Evolutionary conservation across 176 grass and related monocot genomes (phyloP).

Genomic region (Cenchrus fungigraminus): DNA sequence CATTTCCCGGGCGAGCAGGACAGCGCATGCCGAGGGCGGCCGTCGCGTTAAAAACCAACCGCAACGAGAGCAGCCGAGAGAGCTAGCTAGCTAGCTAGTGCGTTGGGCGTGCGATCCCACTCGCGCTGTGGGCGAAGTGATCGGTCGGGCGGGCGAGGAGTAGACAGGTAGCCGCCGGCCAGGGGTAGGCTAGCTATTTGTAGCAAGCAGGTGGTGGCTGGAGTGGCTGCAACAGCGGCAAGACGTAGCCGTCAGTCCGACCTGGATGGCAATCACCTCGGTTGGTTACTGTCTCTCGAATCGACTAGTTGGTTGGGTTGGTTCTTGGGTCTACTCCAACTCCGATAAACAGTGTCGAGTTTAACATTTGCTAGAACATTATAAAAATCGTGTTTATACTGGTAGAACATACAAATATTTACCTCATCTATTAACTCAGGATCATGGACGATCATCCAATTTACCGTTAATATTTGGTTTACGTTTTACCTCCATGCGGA

Average conservation of each 20-base stretch:
- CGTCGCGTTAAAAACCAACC: conserved; percentile 7
- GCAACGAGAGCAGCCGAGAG: neutral
- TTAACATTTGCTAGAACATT: too few relatives aligned
- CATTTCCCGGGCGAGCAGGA: conserved; percentile 29
- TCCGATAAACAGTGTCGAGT: neutral
- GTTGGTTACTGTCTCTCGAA: neutral
- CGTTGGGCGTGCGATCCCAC: neutral
- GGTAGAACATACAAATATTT: too few relatives aligned
- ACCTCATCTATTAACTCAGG: too few relatives aligned
- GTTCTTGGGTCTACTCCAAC: neutral
- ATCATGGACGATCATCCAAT: too few relatives aligned
- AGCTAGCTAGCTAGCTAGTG: neutral
- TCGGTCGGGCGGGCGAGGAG: neutral
- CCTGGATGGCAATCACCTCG: conserved; percentile 39
- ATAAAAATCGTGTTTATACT: too few relatives aligned
- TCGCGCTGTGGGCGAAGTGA: neutral
- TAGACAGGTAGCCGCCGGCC: neutral
- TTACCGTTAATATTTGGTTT: too few relatives aligned
- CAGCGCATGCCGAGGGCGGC: conserved; percentile 33
- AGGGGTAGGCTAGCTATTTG: neutral
- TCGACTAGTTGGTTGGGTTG: neutral
- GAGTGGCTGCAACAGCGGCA: neutral
- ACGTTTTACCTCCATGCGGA: neutral
- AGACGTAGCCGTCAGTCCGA: conserved; percentile 42
- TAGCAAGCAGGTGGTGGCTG: neutral